phyloP scores from a whole-genome alignment of 1,284 basidiomycete species.

The Pseudozyma hubeiensis region DNA sequence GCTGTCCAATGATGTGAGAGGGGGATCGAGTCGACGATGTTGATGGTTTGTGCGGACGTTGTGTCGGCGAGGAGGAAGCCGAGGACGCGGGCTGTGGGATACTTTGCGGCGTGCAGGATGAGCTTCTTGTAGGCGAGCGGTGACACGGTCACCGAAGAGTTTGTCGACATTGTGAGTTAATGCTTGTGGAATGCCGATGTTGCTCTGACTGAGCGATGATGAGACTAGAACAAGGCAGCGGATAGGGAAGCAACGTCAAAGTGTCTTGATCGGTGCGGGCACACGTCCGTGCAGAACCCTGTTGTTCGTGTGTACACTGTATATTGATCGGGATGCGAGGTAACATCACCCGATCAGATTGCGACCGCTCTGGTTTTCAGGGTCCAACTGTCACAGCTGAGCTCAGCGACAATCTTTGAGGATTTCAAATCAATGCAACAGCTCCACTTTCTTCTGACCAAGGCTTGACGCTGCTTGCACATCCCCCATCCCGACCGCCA shows the following conservation, averaged over 20 bases:
- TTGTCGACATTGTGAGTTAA: conserved; percentile 18
- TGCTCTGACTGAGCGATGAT: too few species aligned
- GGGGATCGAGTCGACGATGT: conserved; percentile 31
- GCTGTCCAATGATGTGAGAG: conserved; percentile 52
- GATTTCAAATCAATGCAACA: conserved; percentile 1
- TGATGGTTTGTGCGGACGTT: conserved; percentile 1
- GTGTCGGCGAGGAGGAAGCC: conserved; percentile 37
- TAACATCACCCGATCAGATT: conserved; percentile 7
- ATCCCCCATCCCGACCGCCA: neutral
- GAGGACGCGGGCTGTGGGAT: conserved; percentile 40
- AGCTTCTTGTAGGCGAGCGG: conserved; percentile 49
- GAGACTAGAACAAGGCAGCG: too few species aligned
- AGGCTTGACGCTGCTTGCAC: too few species aligned
- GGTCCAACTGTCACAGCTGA: conserved; percentile 35
- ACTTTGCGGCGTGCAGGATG: conserved; percentile 44
- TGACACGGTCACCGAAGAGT: conserved; percentile 21
- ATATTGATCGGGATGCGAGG: neutral
- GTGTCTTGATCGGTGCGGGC: conserved; percentile 1
- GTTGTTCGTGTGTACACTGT: conserved; percentile 10
- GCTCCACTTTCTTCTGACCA: conserved; percentile 29
- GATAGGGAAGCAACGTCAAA: too few species aligned
- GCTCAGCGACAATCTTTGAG: conserved; percentile 16
- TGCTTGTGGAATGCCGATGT: neutral
- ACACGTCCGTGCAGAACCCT: conserved; percentile 40
- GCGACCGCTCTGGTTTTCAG: conserved; percentile 2